Conservation (phyloP, 768 basidiomycete genomes). For the Dioszegia crocea region DNA sequence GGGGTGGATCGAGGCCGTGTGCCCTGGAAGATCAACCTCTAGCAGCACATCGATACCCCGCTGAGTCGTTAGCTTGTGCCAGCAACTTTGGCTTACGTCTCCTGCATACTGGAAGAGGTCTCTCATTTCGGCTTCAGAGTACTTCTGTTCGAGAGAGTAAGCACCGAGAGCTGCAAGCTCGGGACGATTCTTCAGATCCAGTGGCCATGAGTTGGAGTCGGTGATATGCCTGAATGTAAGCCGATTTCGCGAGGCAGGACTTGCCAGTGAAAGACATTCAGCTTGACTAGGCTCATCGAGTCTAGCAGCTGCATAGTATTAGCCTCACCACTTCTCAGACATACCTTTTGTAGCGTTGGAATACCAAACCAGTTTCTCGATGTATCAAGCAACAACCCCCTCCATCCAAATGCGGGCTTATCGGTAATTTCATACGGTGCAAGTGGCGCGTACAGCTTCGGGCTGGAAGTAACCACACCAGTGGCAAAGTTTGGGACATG, state of each 20-base stretch:
- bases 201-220: slow-evolving; percentile 72
- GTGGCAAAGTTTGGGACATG: background rate
- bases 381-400: slow-evolving; percentile 77
- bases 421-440: slow-evolving; percentile 56
- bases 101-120: slow-evolving; percentile 66
- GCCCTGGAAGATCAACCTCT: slow-evolving; percentile 81
- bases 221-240: slow-evolving; percentile 59
- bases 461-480: background rate
- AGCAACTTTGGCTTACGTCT: slow-evolving; percentile 54
- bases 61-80: slow-evolving; percentile 49
- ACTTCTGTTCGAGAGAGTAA: slow-evolving; percentile 60
- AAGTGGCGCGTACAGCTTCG: slow-evolving; percentile 14
- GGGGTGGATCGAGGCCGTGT: slow-evolving; percentile 63
- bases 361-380: slow-evolving; percentile 62
- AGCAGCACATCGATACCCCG: slow-evolving; percentile 69
- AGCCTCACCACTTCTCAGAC: slow-evolving; percentile 35
- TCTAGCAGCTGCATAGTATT: slow-evolving; percentile 63
- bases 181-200: slow-evolving; percentile 61
- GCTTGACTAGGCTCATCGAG: slow-evolving; percentile 72
- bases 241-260: background rate
- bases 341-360: slow-evolving; percentile 12
- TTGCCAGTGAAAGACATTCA: slow-evolving; percentile 67
- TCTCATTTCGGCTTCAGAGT: slow-evolving; percentile 59
- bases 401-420: slow-evolving; percentile 60
- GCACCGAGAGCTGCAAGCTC: slow-evolving; percentile 60